A percentile compares a stretch with the other conserved stretches of the same genome.
These are phyloP conservation scores for Protomyces inouyei DNA, from an alignment of 1,139 yeast species.

Conservation along the genomic window DNA sequence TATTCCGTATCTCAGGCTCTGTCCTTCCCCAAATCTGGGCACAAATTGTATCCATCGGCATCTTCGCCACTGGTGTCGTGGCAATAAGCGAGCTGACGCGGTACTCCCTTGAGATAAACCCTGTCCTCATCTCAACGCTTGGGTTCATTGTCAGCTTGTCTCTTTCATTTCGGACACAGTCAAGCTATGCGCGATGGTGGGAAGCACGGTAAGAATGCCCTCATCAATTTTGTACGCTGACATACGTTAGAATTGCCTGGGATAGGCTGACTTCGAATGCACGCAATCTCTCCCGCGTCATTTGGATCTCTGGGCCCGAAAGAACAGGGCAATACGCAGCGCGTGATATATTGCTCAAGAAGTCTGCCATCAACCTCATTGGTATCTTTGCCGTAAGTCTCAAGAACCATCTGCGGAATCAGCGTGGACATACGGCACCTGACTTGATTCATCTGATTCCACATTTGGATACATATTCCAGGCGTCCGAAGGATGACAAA, in stretches of 20 bases:
- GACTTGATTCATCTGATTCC: conserved; percentile 30
- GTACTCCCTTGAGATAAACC: conserved; percentile 27
- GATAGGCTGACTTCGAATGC: conserved; percentile 9
- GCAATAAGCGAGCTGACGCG: conserved; percentile 28
- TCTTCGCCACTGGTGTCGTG: conserved; percentile 28
- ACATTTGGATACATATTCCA: conserved; percentile 29
- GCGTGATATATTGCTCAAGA: conserved; percentile 28
- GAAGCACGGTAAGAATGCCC: conserved; percentile 31
- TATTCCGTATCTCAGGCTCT: conserved; percentile 31
- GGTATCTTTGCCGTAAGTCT: conserved; percentile 31
- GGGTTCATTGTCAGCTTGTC: conserved; percentile 33
- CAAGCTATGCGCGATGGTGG: conserved; percentile 32
- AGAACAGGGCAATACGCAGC: background rate
- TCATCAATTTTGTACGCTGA: background rate
- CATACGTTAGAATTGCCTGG: conserved; percentile 3
- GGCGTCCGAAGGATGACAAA: background rate
- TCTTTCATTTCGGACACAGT: conserved; percentile 31
- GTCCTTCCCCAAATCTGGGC: conserved; percentile 29
- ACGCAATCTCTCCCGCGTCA: conserved; percentile 29
- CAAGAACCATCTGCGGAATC: conserved; percentile 33
- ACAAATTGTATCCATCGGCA: conserved; percentile 28
- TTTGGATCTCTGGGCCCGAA: conserved; percentile 29
- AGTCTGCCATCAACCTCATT: conserved; percentile 29
- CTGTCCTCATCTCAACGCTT: conserved; percentile 31
- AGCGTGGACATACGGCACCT: conserved; percentile 31